Percentiles rank a stretch among this genome's conserved stretches.
phyloP scores from a whole-genome alignment of 2,329 filamentous ascomycete genomes.

The Exophiala calicioides region DNA sequence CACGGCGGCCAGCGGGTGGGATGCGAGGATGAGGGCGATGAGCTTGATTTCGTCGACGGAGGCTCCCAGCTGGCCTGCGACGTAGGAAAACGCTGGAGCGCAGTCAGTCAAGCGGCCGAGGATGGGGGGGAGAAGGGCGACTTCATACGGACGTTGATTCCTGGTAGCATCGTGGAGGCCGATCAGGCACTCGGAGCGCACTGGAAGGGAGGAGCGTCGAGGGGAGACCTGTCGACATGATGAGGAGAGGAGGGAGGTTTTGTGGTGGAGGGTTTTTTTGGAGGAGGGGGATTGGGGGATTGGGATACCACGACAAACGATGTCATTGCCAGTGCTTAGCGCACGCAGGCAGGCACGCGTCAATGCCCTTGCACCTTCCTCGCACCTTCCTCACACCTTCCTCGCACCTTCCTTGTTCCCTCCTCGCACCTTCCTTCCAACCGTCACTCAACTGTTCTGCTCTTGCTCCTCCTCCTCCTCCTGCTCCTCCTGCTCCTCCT shows the following conservation, averaged over 20 bases:
- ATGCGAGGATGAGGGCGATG: constrained; percentile 83
- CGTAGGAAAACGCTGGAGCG: constrained; percentile 61
- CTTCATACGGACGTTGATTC: constrained; percentile 60
- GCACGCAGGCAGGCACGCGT: no score
- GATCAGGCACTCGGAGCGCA: constrained; percentile 1
- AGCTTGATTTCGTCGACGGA: constrained; percentile 79
- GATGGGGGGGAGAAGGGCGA: constrained; percentile 3
- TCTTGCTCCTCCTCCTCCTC: no score
- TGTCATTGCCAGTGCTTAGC: no score
- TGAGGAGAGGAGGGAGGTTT: background rate
- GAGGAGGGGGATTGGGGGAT: no score
- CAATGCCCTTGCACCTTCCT: no score
- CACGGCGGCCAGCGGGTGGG: constrained; percentile 84
- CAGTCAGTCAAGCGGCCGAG: constrained; percentile 5
- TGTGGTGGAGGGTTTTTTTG: background rate
- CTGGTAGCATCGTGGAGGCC: constrained; percentile 58
- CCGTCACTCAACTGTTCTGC: no score
- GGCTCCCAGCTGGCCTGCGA: constrained; percentile 59
- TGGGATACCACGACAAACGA: no score
- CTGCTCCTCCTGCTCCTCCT: no score
- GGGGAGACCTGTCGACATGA: background rate
- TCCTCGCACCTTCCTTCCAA: no score
- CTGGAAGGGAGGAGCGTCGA: background rate
- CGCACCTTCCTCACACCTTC: no score
- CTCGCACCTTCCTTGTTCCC: no score